phyloP scores from a whole-genome alignment of 495 filamentous ascomycete genomes.

The Tuber melanosporum region DNA sequence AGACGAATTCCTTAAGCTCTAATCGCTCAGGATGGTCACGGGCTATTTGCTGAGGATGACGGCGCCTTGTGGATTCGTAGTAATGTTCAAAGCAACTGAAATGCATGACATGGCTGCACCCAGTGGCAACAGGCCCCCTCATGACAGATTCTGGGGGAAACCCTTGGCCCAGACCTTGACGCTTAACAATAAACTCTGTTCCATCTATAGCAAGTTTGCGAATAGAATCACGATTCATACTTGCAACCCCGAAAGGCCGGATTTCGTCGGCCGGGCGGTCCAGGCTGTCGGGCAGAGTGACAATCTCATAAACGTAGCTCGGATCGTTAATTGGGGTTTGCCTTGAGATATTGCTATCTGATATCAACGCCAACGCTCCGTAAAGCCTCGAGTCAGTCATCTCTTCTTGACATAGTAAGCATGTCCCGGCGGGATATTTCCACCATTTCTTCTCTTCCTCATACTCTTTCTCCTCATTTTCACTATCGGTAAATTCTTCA shows the following conservation, averaged over 20 bases:
- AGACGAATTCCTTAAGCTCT: constrained; percentile 78
- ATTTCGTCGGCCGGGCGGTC: constrained; percentile 75
- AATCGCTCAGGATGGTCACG: constrained; percentile 81
- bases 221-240: constrained; percentile 72
- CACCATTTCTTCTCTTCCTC: constrained; percentile 65
- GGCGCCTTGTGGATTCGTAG: constrained; percentile 67
- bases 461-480: constrained; percentile 56
- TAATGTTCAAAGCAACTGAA: constrained; percentile 92
- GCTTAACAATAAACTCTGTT: constrained; percentile 61
- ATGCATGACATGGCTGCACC: constrained; percentile 98
- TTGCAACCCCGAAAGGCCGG: constrained; percentile 82
- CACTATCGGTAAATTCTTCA: constrained; percentile 74
- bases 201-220: constrained; percentile 67
- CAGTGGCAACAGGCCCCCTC: constrained; percentile 76
- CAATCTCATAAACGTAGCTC: constrained; percentile 77
- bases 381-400: constrained; percentile 82
- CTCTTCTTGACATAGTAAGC: constrained; percentile 94
- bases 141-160: constrained; percentile 63
- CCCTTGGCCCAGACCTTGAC: constrained; percentile 79
- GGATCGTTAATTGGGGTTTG: constrained; percentile 74
- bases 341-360: constrained; percentile 77
- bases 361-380: constrained; percentile 84
- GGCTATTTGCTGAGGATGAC: constrained; percentile 86
- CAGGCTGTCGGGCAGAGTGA: constrained; percentile 66
- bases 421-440: constrained; percentile 92